These are phyloP conservation scores for Phytophthora pini DNA, from an alignment of 352 stramenopile genomes.

Conservation along the genomic window DNA sequence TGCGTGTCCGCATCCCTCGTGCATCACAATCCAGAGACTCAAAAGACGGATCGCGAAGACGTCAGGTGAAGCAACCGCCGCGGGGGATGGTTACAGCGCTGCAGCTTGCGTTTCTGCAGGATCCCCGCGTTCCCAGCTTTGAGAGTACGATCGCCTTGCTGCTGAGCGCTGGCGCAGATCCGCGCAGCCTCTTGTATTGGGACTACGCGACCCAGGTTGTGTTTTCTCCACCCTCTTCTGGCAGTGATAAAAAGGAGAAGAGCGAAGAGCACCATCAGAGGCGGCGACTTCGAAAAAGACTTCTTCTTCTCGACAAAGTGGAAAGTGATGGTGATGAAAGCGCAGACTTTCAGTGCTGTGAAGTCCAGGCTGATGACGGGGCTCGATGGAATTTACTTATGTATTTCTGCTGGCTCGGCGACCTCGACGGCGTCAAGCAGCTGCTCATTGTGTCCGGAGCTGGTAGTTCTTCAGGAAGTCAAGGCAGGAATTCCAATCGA, in stretches of 20 bases:
- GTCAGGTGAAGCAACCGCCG: constrained; percentile 23
- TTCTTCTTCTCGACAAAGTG: constrained; percentile 42
- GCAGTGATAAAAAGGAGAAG: constrained; percentile 25
- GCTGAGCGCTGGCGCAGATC: constrained; percentile 49
- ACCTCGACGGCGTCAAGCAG: constrained; percentile 49
- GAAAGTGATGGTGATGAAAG: constrained; percentile 32
- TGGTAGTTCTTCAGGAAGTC: constrained; percentile 14
- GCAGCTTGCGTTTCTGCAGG: constrained; percentile 56
- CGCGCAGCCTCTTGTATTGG: constrained; percentile 59
- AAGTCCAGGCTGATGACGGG: constrained; percentile 49
- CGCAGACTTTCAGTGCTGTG: constrained; percentile 33
- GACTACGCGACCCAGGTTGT: constrained; percentile 62
- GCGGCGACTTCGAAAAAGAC: constrained; percentile 30
- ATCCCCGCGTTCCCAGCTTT: constrained; percentile 39
- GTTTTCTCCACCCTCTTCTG: constrained; percentile 22
- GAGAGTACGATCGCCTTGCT: constrained; percentile 48
- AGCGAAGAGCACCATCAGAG: constrained; percentile 31
- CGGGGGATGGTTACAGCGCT: constrained; percentile 48
- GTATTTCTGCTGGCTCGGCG: constrained; percentile 62
- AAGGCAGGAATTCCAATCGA: constrained; percentile 28
- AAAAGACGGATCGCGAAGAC: constrained; percentile 18
- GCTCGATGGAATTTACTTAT: constrained; percentile 71
- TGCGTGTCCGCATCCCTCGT: constrained; percentile 45
- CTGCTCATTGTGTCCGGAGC: constrained; percentile 35
- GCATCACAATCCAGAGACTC: constrained; percentile 18